Conservation (phyloP, 1,139 yeast genomes). For the Suhomyces maxii region DNA sequence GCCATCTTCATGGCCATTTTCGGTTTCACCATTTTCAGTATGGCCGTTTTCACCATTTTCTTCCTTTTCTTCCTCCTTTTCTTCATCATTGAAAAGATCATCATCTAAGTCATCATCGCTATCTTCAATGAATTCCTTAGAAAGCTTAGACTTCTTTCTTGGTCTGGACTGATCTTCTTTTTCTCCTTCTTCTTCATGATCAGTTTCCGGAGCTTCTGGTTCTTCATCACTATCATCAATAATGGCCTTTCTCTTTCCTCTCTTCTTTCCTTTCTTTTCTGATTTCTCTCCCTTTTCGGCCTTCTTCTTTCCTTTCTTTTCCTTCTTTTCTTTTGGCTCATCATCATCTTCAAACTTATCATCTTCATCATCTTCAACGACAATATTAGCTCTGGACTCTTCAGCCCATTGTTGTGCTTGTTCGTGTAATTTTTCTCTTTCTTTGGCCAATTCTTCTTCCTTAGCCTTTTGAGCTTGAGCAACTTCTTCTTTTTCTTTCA, state of each 20-base stretch:
- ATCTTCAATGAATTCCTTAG: constrained; percentile 52
- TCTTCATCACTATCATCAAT: constrained; percentile 24
- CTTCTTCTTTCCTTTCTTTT: constrained; percentile 18
- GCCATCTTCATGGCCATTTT: constrained; percentile 23
- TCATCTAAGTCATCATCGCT: constrained; percentile 50
- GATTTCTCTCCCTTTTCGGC: constrained; percentile 18
- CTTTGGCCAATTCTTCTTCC: constrained; percentile 59
- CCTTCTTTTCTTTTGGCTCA: constrained; percentile 20
- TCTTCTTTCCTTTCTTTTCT: constrained; percentile 10
- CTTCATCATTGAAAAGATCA: constrained; percentile 19
- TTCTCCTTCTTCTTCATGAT: constrained; percentile 15
- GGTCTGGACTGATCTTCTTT: constrained; percentile 20
- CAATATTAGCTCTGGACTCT: constrained; percentile 41
- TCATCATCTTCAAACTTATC: constrained; percentile 32
- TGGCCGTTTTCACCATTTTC: constrained; percentile 16
- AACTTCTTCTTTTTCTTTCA: constrained; percentile 38
- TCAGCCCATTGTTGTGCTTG: constrained; percentile 85
- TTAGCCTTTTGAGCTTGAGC: constrained; percentile 45
- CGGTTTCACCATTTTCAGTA: constrained; percentile 17
- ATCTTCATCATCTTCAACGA: constrained; percentile 38
- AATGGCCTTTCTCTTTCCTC: constrained; percentile 23
- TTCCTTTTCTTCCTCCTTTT: constrained; percentile 19
- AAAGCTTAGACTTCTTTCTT: constrained; percentile 36
- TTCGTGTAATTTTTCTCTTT: constrained; percentile 70
- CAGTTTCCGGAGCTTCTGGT: constrained; percentile 18